Evolutionary conservation across 169 alveolate species (phyloP), one percentile per base, ranked within the genome.

Genomic region (Cystoisospora suis): DNA sequence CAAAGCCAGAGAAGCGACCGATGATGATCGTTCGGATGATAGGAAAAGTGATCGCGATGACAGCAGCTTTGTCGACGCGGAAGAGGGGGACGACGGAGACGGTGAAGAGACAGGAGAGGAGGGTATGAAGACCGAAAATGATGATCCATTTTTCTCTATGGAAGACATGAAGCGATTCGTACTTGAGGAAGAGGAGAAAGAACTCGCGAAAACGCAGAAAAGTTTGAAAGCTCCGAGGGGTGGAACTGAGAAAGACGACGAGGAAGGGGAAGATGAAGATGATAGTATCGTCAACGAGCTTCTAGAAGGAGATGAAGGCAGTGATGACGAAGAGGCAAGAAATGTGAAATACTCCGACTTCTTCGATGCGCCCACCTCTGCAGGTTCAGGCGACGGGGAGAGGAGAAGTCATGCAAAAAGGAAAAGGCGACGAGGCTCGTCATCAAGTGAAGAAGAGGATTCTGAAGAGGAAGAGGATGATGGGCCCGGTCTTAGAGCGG

Each of bases 401-500:
- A n/a, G n/a, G 6, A 5, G 5, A 5, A 32, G 23, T 15, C 34
- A 9, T 12, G 77, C 5, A n/a, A 65, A 59, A 36, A 9, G 77
- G 34, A 65, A n/a, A 65, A n/a, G 34, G 44, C 36, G 5, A 65
- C 9, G 6, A 65, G 4, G 77, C 42, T 1, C 40, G 27, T n/a
- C 36, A n/a, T n/a, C n/a, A n/a, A 46, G 70, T 46, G 90, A 86
- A 1, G 90, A 86, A 44, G 89, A 83, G 44, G 45, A 72, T 36
- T 36, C 53, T 3, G 81, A 86, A n/a, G 85, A 86, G 0, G 81
- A 45, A 34, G 83, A 86, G 9, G 91, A 77, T 36, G 91, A 72
- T 53, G 53, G 38, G 79, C 12, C 61, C 44, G 59, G 36, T 79
- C 9, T 75, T 86, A 49, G 61, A 59, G 12, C 32, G 5, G 42